Conservation (phyloP, 305 asterid species). For the Euphrasia arctica region DNA sequence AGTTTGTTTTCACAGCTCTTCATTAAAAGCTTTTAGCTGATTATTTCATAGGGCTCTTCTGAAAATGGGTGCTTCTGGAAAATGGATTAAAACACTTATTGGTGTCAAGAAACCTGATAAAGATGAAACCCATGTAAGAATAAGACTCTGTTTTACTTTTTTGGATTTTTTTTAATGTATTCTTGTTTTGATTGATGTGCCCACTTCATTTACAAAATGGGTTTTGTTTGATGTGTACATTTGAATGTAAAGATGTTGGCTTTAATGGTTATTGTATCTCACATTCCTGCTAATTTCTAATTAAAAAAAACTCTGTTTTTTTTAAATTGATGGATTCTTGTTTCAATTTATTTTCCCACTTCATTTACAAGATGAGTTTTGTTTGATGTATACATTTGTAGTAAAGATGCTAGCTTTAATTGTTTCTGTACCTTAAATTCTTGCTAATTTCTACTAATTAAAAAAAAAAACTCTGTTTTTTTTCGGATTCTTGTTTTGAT, state of each 20-base stretch:
- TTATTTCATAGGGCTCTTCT: conserved; percentile 20
- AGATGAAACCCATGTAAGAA: conserved; percentile 46
- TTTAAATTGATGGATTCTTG: neutral
- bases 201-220: too few relatives aligned
- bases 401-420: conserved; percentile 10
- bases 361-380: too few relatives aligned
- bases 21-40: conserved; percentile 26
- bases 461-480: neutral
- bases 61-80: conserved; percentile 84
- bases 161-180: neutral
- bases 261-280: conserved; percentile 2
- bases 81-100: conserved; percentile 79
- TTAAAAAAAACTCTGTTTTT: neutral
- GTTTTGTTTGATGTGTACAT: neutral
- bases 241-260: neutral
- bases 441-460: too few relatives aligned
- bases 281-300: too few relatives aligned
- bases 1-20: conserved; percentile 28
- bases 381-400: neutral
- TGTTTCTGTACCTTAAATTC: neutral
- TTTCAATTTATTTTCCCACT: neutral
- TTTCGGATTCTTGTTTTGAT: neutral
- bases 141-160: too few relatives aligned
- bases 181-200: neutral
- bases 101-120: conserved; percentile 77